A percentile compares a stretch with the other conserved stretches of the same genome.
Conservation (phyloP, 73 alveolate genomes). For the Tetrahymena borealis region DNA sequence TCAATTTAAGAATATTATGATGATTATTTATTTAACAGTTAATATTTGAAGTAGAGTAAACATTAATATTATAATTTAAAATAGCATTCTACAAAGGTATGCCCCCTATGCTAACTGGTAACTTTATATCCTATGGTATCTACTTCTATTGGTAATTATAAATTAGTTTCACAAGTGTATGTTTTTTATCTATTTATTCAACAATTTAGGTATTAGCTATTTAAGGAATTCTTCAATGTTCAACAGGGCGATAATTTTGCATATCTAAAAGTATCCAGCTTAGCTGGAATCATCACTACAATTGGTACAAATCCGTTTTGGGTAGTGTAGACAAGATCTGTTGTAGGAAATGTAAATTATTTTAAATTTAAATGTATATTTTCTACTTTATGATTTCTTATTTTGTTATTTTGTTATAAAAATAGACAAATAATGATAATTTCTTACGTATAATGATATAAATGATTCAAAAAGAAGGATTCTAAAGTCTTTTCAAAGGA, state of each 20-base stretch:
- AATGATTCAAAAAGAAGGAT: conserved; percentile 24
- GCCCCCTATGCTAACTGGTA: conserved; percentile 17
- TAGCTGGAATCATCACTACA: conserved; percentile 22
- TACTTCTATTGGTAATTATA: conserved; percentile 22
- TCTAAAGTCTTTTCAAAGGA: conserved; percentile 10
- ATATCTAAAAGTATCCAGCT: conserved; percentile 7
- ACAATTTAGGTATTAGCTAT: conserved; percentile 13
- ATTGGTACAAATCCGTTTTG: conserved; percentile 32
- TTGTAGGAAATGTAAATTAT: conserved; percentile 5
- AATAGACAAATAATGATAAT: not conserved
- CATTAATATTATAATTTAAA: not conserved
- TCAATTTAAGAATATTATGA: too few species aligned
- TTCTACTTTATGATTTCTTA: too few species aligned
- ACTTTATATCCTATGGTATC: conserved; percentile 30
- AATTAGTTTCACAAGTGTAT: not conserved
- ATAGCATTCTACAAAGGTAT: conserved; percentile 23
- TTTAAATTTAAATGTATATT: not conserved
- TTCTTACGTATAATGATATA: conserved; percentile 1
- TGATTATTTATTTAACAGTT: too few species aligned
- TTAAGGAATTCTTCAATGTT: conserved; percentile 16
- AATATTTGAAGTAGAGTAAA: too few species aligned
- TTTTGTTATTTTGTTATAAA: too few species aligned
- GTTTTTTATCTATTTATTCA: not conserved
- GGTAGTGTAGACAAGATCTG: conserved; percentile 21
- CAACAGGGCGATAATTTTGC: not conserved